Evolutionary conservation across 768 basidiomycete species (phyloP).

Genomic region (Pisolithus microcarpus): DNA sequence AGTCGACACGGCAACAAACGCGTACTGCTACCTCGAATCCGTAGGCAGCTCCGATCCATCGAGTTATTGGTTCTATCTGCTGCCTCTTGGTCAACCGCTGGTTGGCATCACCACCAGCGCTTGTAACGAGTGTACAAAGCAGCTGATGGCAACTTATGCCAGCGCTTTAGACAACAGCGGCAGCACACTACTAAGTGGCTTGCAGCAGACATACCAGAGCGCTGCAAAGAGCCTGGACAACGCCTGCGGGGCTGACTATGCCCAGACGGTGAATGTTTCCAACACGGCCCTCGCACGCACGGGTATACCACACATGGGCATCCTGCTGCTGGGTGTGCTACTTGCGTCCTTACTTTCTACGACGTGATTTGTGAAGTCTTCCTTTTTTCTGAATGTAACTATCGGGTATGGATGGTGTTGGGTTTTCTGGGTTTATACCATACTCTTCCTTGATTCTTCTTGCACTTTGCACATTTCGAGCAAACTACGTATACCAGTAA

Average conservation of each 20-base stretch:
- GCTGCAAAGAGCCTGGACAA: conserved; percentile 41
- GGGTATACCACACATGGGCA: conserved; percentile 5
- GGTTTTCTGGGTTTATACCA: too few relatives aligned
- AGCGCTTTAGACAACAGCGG: conserved; percentile 32
- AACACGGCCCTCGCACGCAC: conserved; percentile 9
- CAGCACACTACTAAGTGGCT: conserved; percentile 28
- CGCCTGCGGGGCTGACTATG: conserved; percentile 49
- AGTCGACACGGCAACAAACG: conserved; percentile 45
- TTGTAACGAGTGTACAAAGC: conserved; percentile 61
- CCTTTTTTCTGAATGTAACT: background rate
- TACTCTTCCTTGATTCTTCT: too few relatives aligned
- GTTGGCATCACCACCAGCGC: conserved; percentile 43
- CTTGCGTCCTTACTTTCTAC: background rate
- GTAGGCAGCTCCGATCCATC: conserved; percentile 48
- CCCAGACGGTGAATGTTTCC: conserved; percentile 14
- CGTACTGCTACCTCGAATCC: conserved; percentile 73
- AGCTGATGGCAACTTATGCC: conserved; percentile 49
- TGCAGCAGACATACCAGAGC: conserved; percentile 41
- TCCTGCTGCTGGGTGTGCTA: conserved; percentile 7
- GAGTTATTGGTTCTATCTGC: conserved; percentile 66
- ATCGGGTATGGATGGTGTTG: too few relatives aligned
- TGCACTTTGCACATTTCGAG: too few relatives aligned
- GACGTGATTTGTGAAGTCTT: background rate
- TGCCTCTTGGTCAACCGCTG: conserved; percentile 53
- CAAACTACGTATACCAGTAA: too few relatives aligned